These are phyloP conservation scores for Pseudogymnoascus sp. DNA, from an alignment of 2,329 filamentous ascomycete species.

Conservation along the genomic window DNA sequence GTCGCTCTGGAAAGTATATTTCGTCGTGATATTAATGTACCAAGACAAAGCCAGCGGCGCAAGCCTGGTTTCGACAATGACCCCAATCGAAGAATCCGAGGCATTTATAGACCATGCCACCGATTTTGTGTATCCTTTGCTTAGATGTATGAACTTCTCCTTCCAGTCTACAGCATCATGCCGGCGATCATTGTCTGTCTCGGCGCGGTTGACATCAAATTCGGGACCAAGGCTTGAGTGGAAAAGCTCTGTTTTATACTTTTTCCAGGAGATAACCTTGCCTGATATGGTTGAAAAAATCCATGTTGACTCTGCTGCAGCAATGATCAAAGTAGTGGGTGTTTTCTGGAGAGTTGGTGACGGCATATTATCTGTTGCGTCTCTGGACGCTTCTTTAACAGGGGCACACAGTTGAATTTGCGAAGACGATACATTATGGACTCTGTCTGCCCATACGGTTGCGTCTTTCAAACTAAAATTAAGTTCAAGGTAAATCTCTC, in stretches of 20 bases:
- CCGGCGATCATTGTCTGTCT: slow-evolving; percentile 41
- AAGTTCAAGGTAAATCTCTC: slow-evolving; percentile 10
- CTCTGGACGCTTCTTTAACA: slow-evolving; percentile 18
- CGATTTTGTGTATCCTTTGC: background rate
- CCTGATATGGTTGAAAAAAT: slow-evolving; percentile 38
- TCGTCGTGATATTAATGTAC: background rate
- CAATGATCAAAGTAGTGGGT: slow-evolving; percentile 22
- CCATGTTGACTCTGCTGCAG: slow-evolving; percentile 30
- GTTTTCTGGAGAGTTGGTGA: slow-evolving; percentile 15
- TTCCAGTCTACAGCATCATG: slow-evolving; percentile 38
- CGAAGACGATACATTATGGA: slow-evolving; percentile 25
- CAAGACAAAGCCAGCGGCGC: slow-evolving; percentile 9
- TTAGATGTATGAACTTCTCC: slow-evolving; percentile 14
- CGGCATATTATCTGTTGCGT: too few species aligned
- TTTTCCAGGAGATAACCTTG: slow-evolving; percentile 35
- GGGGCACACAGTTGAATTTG: slow-evolving; percentile 22
- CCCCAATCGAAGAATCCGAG: background rate
- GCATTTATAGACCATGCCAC: background rate
- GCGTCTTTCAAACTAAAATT: background rate
- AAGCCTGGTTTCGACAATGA: background rate
- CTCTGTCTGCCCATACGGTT: slow-evolving; percentile 14
- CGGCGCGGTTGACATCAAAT: slow-evolving; percentile 38
- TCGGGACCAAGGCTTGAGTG: slow-evolving; percentile 30
- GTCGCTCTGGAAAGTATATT: background rate
- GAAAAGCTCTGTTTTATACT: slow-evolving; percentile 34